phyloP scores from a whole-genome alignment of 352 stramenopile species.

The Globisporangium nunn region DNA sequence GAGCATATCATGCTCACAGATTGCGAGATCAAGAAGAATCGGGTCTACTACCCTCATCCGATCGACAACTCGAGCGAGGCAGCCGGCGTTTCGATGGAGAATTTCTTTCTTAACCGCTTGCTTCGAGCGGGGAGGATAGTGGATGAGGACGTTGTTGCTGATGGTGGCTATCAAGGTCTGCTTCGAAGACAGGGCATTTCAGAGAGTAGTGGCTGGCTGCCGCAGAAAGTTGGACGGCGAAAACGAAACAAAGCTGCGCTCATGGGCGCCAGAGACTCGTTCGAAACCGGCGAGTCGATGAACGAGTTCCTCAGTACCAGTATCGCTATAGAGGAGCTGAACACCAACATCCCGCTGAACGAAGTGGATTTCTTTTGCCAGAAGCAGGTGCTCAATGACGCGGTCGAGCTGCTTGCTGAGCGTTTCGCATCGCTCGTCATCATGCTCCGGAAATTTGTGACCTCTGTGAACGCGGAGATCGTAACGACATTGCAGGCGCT shows the following conservation, averaged over 20 bases:
- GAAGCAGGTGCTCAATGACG: conserved; percentile 30
- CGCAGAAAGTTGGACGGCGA: conserved; percentile 17
- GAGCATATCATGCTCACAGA: conserved; percentile 39
- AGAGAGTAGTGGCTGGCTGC: conserved; percentile 26
- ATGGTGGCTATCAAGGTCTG: conserved; percentile 2
- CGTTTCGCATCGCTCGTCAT: conserved; percentile 33
- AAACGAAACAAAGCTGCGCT: conserved; percentile 5
- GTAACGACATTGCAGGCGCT: conserved; percentile 45
- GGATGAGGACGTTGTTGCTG: conserved; percentile 10
- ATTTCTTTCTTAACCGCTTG: conserved; percentile 51
- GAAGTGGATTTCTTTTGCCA: conserved; percentile 28
- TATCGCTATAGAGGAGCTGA: conserved; percentile 50
- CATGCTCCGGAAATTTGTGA: conserved; percentile 24
- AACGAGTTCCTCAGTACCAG: conserved; percentile 36
- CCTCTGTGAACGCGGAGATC: conserved; percentile 29
- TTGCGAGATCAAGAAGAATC: conserved; percentile 37
- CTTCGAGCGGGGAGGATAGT: conserved; percentile 21
- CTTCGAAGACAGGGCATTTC: conserved; percentile 2
- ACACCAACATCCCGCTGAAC: conserved; percentile 38
- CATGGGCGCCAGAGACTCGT: conserved; percentile 23
- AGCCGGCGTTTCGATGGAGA: conserved; percentile 28
- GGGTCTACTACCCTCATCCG: conserved; percentile 56
- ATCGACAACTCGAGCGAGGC: conserved; percentile 18
- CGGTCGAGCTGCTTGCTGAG: conserved; percentile 40
- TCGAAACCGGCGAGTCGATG: conserved; percentile 40